Evolutionary conservation across 73 alveolate species (phyloP), one percentile per base, ranked within the genome.

Genomic region (Paramecium tetraurelia): DNA sequence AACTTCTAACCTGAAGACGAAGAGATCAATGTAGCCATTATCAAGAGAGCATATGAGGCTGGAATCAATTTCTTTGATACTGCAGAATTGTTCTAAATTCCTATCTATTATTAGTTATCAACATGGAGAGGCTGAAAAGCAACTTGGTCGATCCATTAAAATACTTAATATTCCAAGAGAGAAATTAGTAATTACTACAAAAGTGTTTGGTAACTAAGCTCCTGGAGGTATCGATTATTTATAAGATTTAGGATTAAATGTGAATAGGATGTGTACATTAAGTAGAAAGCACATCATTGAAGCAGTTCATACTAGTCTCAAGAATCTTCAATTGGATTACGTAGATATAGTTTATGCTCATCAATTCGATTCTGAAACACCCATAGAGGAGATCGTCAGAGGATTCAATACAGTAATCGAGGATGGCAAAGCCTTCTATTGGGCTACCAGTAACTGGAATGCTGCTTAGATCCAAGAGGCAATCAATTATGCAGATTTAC

Each of bases 391-490:
- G 94, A 92, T 96, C 1, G 95, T 94, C 71, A 95, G 98, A 27
- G 99, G 99, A 11, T 95, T 97, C 96, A 93, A 97, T 86, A 92
- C 97, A 86, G 63, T 97, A 14, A 94, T 97, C 72, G 98, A 98
- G 75, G 95, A 95, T 80, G 99, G 99, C 20, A 86, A 96, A 71
- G 99, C 99, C 35, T 93, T 94, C 87, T 98, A 98, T 94, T 98
- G 99, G 99, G 99, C 98, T 12, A 98, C 99, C 5, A 97, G 99
- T 12, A 99, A 97, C 59, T 98, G 99, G 99, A 58, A 96, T 44
- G 97, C 99, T 22, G 93, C 94, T 53, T 92, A 95, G 40, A 93
- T 98, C 70, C 72, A 92, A 77, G 98, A 96, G 89, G 98, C 99
- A 35, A 93, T 92, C 18, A 85, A 87, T 22, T 76, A 96, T 44